Conservation (phyloP, 352 stramenopile species). For the Peronosclerospora sorghi region DNA sequence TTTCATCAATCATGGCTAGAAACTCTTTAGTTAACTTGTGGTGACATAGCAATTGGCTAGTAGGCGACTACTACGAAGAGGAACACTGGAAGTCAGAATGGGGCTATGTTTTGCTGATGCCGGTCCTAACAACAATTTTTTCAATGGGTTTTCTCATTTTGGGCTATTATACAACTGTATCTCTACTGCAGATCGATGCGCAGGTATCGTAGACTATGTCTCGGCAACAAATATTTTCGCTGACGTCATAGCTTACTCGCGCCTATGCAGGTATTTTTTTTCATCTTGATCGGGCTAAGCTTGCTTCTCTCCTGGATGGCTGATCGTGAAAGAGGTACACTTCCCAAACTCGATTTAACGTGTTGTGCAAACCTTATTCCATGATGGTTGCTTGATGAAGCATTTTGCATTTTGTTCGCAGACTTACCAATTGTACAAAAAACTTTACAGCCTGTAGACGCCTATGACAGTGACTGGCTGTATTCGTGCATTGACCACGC, state of each 20-base stretch:
- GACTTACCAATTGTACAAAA: conserved; percentile 45
- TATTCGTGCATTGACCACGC: conserved; percentile 69
- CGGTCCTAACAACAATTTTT: conserved; percentile 37
- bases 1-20: background rate
- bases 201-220: conserved; percentile 13
- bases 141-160: conserved; percentile 47
- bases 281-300: conserved; percentile 34
- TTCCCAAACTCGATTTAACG: background rate
- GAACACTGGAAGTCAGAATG: conserved; percentile 52
- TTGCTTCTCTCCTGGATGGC: conserved; percentile 60
- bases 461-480: conserved; percentile 76
- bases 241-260: background rate
- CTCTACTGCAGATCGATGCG: conserved; percentile 43
- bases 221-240: background rate
- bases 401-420: conserved; percentile 8
- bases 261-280: conserved; percentile 35
- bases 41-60: conserved; percentile 32
- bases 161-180: conserved; percentile 47
- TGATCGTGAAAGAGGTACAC: conserved; percentile 42
- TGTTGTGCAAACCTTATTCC: background rate
- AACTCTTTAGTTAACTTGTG: too few relatives aligned
- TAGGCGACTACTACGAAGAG: conserved; percentile 52
- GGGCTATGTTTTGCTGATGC: conserved; percentile 48
- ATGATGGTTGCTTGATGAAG: background rate
- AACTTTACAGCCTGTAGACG: conserved; percentile 43